Percentiles rank a stretch among this genome's conserved stretches.
These are phyloP conservation scores for Cryptococcus sp. DNA, from an alignment of 1,284 basidiomycete genomes.

Conservation along the genomic window DNA sequence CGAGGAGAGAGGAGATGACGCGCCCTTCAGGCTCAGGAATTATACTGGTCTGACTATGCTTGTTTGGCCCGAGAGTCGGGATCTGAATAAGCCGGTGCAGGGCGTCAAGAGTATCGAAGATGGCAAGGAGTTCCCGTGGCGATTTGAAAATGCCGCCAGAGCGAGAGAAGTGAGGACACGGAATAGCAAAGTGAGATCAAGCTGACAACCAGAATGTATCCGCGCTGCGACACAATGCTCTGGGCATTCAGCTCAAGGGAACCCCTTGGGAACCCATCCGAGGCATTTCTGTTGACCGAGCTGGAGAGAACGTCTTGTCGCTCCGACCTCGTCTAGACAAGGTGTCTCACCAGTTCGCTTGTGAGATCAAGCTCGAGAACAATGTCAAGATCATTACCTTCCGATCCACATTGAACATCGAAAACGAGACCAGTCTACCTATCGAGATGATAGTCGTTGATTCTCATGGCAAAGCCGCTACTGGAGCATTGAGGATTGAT, in stretches of 20 bases:
- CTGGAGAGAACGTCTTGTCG: conserved; percentile 87
- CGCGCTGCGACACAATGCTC: conserved; percentile 70
- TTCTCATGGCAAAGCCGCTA: conserved; percentile 72
- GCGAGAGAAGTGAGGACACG: conserved; percentile 71
- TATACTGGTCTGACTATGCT: conserved; percentile 78
- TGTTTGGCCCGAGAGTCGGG: conserved; percentile 73
- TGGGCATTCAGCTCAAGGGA: conserved; percentile 77
- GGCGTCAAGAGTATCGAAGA: conserved; percentile 55
- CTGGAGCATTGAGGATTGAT: conserved; percentile 78
- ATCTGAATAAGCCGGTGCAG: conserved; percentile 54
- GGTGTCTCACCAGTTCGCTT: conserved; percentile 77
- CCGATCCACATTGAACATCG: conserved; percentile 86
- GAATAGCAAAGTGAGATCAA: neutral
- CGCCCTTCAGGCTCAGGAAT: conserved; percentile 91
- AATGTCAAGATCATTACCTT: conserved; percentile 96
- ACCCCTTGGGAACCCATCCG: conserved; percentile 88
- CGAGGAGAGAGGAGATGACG: conserved; percentile 75
- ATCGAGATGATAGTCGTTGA: conserved; percentile 90
- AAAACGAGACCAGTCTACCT: conserved; percentile 89
- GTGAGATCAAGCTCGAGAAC: conserved; percentile 84
- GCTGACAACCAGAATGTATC: conserved; percentile 64
- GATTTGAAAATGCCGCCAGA: conserved; percentile 94
- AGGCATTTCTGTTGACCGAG: conserved; percentile 85
- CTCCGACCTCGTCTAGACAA: conserved; percentile 74
- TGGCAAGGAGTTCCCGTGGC: conserved; percentile 82